phyloP scores from a whole-genome alignment of 2,329 filamentous ascomycete genomes.

The Cadophora sp. region DNA sequence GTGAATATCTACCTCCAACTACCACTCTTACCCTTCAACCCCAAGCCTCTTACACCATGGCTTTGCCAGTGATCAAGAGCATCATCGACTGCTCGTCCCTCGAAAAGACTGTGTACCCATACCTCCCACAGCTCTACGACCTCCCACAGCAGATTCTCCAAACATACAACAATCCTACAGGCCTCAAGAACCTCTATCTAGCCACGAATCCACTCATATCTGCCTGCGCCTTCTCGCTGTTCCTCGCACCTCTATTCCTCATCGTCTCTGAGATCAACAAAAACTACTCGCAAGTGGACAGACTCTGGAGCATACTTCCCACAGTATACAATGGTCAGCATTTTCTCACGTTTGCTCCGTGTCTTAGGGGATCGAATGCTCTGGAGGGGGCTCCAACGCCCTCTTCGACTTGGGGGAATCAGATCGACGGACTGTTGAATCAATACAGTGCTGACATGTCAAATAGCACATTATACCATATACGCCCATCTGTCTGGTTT shows the following conservation, averaged over 20 bases:
- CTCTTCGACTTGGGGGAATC: not conserved
- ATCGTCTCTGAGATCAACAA: slow-evolving; percentile 82
- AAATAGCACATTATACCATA: slow-evolving; percentile 71
- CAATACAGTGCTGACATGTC: not conserved
- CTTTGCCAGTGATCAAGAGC: slow-evolving; percentile 73
- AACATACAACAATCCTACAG: slow-evolving; percentile 64
- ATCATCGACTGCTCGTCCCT: slow-evolving; percentile 81
- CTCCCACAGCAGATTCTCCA: slow-evolving; percentile 71
- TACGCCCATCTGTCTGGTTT: slow-evolving; percentile 82
- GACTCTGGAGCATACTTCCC: slow-evolving; percentile 89
- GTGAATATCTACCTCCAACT: slow-evolving; percentile 4
- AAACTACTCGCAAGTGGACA: slow-evolving; percentile 97
- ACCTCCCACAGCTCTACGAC: slow-evolving; percentile 70
- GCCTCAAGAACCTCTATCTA: slow-evolving; percentile 75
- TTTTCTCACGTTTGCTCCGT: not conserved
- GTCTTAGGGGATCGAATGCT: not conserved
- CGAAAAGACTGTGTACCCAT: slow-evolving; percentile 76
- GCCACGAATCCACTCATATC: slow-evolving; percentile 86
- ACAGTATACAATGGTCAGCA: slow-evolving; percentile 72
- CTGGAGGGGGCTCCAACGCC: not conserved
- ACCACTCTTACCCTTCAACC: not conserved
- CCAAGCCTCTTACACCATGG: slow-evolving; percentile 55
- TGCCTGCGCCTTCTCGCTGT: slow-evolving; percentile 73
- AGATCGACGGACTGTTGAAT: not conserved
- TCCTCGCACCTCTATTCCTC: slow-evolving; percentile 75